Evolutionary conservation across 2,329 filamentous ascomycete species (phyloP), one percentile per base, ranked within the genome.

Genomic region (Trichoderma arundinaceum): DNA sequence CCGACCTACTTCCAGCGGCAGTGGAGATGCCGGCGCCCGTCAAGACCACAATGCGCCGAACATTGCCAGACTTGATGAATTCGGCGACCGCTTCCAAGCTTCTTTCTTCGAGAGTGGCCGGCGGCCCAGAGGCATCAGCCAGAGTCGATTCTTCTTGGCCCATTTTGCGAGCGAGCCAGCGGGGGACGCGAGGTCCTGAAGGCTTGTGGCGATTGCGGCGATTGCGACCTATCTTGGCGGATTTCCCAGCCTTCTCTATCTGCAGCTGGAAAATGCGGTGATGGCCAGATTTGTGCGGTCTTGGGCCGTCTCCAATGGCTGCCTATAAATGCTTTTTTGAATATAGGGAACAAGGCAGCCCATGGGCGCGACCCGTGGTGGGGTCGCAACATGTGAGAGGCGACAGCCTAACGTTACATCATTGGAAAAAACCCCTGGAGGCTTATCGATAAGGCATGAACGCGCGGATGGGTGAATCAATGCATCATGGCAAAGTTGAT

Each of bases 1-100:
- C 15, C 39, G 19, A 68, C 71, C 5, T 77, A 87, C 85, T 89
- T 65, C 88, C 88, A 64, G 87, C 87, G 9, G 86, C 84, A 0
- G 91, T 94, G 35, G 89, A 92, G 71, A 97, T 96, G 54, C 94
- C 94, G 12, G 94, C 94, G 66, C 94, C 94, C 2, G 91, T 93
- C 87, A 98, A 88, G 68, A 97, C 90, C 28, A 96, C 92, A 65
- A 99, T 90, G 57, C 84, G 85, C 72, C 85, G 85, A 39, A 84
- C 88, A 56, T 84, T 77, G 52, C 89, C 90, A 72, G 88, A 83
- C 70, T 86, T 88, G 77, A 99, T 94, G 72, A 91, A 90, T 33
- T 90, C 85, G n/a, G 92, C 94, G 44, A 98, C 82, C 4, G 87
- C 90, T 17, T 89, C 82, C 13, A 98, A 77, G 33, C 85, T 90